Base-by-base conservation (phyloP, 78 protist species). In the Mastigamoeba balamuthi region DNA sequence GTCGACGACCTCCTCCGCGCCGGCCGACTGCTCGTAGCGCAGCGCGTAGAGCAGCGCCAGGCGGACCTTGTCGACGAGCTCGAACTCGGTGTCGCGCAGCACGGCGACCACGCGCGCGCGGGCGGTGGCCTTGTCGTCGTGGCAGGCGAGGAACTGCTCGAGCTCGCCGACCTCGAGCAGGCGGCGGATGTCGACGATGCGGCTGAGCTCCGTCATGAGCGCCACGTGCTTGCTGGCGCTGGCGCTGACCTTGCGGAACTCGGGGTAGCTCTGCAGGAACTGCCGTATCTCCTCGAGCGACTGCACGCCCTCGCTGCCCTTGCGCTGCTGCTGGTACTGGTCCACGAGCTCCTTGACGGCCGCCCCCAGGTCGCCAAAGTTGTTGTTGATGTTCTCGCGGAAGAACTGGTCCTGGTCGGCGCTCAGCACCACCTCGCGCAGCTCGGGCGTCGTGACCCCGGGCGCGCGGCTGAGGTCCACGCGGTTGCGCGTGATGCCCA, bases 301-400 rank as follows among this genome's bases (percentile, higher is more conserved):
- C 40, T 69, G 65, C 72, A 95, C 84, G n/a, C 76, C 83, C 67
- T 83, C 68, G 53, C 69, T 74, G 58, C 69, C 71, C 44, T 86
- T 78, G 40, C 74, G 66, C 78, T 80, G 37, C 0, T 10, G 52
- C 78, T 89, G 88, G 75, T 74, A 94, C 30, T 64, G 53, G 29
- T 91, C 94, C 37, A 94, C 83, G 37, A 95, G 33, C 23, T 64
- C 72, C 72, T 93, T 95, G 48, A 96, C 74, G 6, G 36, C 7
- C 8, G 41, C 79, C 10, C 96, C 95, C 23, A 96, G 80, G 7
- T 96, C 98, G 66, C 99, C 99, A 40, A 76, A 96, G 74, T 92
- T 93, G 42, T n/a, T 7, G 82, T 74, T 84, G 76, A 91, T 67
- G 65, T 85, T 88, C 6, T 78, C 74, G 29, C 38, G 41, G 72